Base-by-base conservation (phyloP, 2,329 filamentous ascomycete species). In the Emergomyces pasteurianus region DNA sequence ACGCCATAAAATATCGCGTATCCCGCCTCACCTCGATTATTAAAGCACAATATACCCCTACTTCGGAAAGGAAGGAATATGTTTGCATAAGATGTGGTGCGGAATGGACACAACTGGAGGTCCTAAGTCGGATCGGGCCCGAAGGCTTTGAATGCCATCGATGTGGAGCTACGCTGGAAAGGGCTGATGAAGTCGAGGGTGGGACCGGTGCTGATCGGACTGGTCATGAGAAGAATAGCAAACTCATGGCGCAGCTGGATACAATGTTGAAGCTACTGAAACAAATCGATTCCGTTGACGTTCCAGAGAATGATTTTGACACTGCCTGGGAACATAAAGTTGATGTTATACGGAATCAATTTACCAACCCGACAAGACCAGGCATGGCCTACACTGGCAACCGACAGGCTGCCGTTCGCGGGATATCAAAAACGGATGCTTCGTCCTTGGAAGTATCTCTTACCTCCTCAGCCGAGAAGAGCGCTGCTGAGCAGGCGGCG, bases 1-100 rank as follows among this genome's bases (percentile, higher is more conserved):
- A 99, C 75, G 90, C 90, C 56, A 95, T 96, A 76, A 99, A 99
- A 74, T 99, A 89, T 83, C 87, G 90, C 64, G 86, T 96, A 58
- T 92, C 92, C 71, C 87, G 87, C 61, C 85, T 97, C 67, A 91
- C 92, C 66, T 92, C 92, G 72, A 86, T 88, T 60, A 90, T 97
- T 62, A 92, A 96, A 75, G 86, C 87, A 18, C 86, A 90, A 61
- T 89, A 89, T 18, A 86, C 89, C 21, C 87, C 90, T 0, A 87
- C 87, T 10, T 83, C 84, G 60, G 92, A 97, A 74, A 88, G 90
- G 73, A 96, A 96, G 73, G 94, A 97, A 71, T 95, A 92, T 69
- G 86, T 87, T 62, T 99, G 94, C 75, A 79, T 82, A 38, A 83
- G 85, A 61, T 99, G 94, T 77, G 85, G 86, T 66, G 82, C 88